A percentile compares a stretch with the other conserved stretches of the same genome.
Conservation (phyloP, 768 basidiomycete species). For the Termitomyces sp. region DNA sequence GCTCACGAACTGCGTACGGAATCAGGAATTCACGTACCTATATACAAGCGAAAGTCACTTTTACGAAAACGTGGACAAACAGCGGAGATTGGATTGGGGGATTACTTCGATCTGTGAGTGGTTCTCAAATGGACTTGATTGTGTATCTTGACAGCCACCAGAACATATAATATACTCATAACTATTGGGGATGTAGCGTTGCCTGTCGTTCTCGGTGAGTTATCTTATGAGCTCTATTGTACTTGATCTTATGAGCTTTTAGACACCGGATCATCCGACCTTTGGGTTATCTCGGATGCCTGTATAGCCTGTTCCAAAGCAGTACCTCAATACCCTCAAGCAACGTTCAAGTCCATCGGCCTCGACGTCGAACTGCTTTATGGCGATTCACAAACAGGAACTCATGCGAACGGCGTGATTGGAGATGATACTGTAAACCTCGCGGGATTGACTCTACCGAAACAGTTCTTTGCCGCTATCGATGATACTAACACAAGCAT, state of each 20-base stretch:
- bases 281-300: conserved; percentile 66
- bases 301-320: conserved; percentile 39
- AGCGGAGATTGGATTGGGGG: conserved; percentile 52
- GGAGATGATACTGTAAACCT: conserved; percentile 56
- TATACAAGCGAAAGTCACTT: conserved; percentile 21
- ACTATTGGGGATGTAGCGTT: conserved; percentile 48
- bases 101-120: conserved; percentile 60
- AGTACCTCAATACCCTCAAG: conserved; percentile 48
- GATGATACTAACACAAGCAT: conserved; percentile 67
- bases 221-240: background rate
- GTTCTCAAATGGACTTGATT: background rate
- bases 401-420: conserved; percentile 61
- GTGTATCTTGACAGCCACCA: conserved; percentile 22
- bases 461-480: conserved; percentile 65
- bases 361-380: conserved; percentile 52
- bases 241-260: background rate
- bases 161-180: conserved; percentile 62
- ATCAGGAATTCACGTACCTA: conserved; percentile 35
- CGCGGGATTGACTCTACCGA: conserved; percentile 43
- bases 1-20: conserved; percentile 19
- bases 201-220: conserved; percentile 60
- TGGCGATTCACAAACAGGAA: conserved; percentile 71
- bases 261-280: conserved; percentile 80
- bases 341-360: conserved; percentile 42
- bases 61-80: conserved; percentile 27